Conservation (phyloP, 148 eudicot genomes). For the Silene latifolia region DNA sequence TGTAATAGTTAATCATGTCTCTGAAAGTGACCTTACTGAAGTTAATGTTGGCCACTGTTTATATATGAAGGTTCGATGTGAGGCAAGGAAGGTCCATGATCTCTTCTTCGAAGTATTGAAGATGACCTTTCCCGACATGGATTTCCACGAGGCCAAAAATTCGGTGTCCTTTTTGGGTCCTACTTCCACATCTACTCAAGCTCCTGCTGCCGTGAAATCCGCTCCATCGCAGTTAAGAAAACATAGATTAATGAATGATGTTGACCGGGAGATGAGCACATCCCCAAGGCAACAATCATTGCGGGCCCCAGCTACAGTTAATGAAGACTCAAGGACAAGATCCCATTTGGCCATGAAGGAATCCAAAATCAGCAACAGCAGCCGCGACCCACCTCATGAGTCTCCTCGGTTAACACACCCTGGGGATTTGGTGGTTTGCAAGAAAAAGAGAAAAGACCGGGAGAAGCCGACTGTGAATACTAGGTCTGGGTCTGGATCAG, state of each 20-base stretch:
- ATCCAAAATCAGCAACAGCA: slow-evolving; percentile 46
- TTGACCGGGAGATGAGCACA: slow-evolving; percentile 47
- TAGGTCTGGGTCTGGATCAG: slow-evolving; percentile 51
- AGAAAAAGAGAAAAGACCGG: slow-evolving; percentile 88
- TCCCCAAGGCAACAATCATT: slow-evolving; percentile 46
- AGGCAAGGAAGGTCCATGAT: slow-evolving; percentile 90
- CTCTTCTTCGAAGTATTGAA: slow-evolving; percentile 77
- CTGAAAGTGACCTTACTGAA: background rate
- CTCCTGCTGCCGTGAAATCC: slow-evolving; percentile 47
- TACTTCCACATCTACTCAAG: slow-evolving; percentile 31
- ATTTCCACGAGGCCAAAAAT: slow-evolving; percentile 72
- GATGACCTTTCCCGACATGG: slow-evolving; percentile 61
- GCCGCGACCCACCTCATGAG: slow-evolving; percentile 43
- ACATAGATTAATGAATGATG: slow-evolving; percentile 52
- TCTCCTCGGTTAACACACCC: slow-evolving; percentile 64
- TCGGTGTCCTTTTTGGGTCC: slow-evolving; percentile 59
- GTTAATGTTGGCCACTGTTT: slow-evolving; percentile 1
- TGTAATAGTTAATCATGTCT: background rate
- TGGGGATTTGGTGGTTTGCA: slow-evolving; percentile 88
- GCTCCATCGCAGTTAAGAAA: slow-evolving; percentile 52
- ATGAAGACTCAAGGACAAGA: slow-evolving; percentile 44
- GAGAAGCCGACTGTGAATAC: slow-evolving; percentile 54
- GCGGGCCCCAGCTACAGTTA: slow-evolving; percentile 33
- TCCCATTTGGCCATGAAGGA: slow-evolving; percentile 45
- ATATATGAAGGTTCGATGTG: slow-evolving; percentile 66